Evolutionary conservation across 2,329 filamentous ascomycete species (phyloP).

Genomic region (Penicillium polonicum): DNA sequence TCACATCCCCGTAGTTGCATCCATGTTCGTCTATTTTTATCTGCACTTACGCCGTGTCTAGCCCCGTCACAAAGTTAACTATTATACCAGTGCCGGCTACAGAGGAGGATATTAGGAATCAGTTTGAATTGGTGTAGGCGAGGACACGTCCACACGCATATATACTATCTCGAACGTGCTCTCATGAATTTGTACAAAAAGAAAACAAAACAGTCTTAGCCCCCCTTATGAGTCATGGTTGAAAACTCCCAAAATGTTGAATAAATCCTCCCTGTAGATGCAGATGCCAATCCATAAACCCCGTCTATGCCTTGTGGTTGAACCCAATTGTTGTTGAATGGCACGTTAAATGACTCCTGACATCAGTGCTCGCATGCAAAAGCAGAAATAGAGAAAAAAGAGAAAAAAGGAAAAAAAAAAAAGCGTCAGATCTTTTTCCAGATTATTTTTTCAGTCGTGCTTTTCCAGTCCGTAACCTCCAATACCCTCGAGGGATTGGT

Average conservation of each 20-base stretch:
- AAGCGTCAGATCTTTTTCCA: neutral
- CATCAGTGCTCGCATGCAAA: neutral
- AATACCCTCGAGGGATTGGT: conserved; percentile 57
- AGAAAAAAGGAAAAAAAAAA: neutral
- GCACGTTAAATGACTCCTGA: conserved; percentile 13
- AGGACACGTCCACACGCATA: conserved; percentile 46
- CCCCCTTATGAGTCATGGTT: conserved; percentile 24
- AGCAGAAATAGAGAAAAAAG: conserved; percentile 1
- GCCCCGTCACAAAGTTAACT: neutral
- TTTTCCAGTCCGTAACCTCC: conserved; percentile 65
- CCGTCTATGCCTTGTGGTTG: conserved; percentile 29
- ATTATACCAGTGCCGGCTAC: conserved; percentile 39
- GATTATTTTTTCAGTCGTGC: conserved; percentile 8
- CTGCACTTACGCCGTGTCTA: neutral
- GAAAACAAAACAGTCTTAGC: conserved; percentile 3
- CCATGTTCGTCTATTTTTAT: neutral
- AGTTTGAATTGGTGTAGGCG: conserved; percentile 45
- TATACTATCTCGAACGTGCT: conserved; percentile 37
- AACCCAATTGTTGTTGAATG: conserved; percentile 30
- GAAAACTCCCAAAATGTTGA: conserved; percentile 32
- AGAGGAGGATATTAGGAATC: conserved; percentile 13
- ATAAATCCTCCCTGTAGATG: conserved; percentile 19
- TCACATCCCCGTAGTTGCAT: too few relatives aligned
- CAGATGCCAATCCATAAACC: conserved; percentile 19
- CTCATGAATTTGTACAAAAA: conserved; percentile 23